Conservation (phyloP, 2,329 filamentous ascomycete genomes). For the Colletotrichum higginsianum region DNA sequence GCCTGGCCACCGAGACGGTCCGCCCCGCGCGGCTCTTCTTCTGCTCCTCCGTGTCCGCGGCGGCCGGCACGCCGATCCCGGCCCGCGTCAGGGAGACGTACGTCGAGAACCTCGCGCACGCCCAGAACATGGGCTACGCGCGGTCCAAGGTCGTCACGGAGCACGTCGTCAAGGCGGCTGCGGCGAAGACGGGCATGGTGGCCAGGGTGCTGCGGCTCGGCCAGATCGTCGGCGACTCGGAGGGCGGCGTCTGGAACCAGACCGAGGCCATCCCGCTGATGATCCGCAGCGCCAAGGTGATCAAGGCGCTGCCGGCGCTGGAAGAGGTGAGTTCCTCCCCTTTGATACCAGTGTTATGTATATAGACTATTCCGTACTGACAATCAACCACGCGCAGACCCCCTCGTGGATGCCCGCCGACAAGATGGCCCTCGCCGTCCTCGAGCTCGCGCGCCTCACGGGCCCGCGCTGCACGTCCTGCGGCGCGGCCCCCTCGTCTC, state of each 20-base stretch:
- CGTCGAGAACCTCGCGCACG: constrained; percentile 53
- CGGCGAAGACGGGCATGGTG: constrained; percentile 49
- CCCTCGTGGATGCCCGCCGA: constrained; percentile 64
- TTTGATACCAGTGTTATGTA: no score
- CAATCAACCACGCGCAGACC: constrained; percentile 59
- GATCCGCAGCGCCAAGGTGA: constrained; percentile 60
- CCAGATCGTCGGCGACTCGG: constrained; percentile 65
- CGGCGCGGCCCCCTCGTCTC: constrained; percentile 33
- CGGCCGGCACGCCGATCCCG: constrained; percentile 50
- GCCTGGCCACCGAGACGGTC: constrained; percentile 37
- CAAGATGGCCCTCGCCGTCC: constrained; percentile 56
- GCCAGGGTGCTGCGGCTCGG: constrained; percentile 62
- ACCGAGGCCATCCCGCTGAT: constrained; percentile 68
- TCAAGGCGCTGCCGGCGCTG: constrained; percentile 61
- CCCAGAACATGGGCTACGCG: constrained; percentile 60
- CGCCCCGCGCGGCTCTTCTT: constrained; percentile 58
- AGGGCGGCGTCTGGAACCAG: constrained; percentile 65
- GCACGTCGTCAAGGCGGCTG: constrained; percentile 52
- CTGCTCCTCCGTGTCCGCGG: constrained; percentile 65
- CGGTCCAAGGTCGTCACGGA: constrained; percentile 60
- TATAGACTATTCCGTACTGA: constrained; percentile 58
- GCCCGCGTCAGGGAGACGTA: constrained; percentile 52
- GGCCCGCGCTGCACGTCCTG: constrained; percentile 49
- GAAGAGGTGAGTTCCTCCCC: constrained; percentile 49
- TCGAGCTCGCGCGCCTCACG: constrained; percentile 52